Base-by-base conservation (phyloP, 805 yeast genomes). In the Pichia rugopelliculosa region DNA sequence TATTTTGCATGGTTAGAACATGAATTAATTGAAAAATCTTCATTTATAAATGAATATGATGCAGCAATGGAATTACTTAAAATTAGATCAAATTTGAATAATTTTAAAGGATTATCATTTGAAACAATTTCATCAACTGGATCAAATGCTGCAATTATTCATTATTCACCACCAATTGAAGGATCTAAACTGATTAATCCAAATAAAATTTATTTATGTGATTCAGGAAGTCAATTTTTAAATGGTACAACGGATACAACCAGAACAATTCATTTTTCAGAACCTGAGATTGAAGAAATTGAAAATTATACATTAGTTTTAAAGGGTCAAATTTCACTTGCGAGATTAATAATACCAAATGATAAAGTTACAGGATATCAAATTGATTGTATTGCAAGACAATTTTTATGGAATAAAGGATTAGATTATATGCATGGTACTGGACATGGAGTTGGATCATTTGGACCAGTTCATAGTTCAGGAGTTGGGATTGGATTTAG, bases 61-160 rank as follows among this genome's bases (percentile, higher is more conserved):
- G 91, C 87, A 0, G 82, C 82, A 3, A 70, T 72, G 55, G 79
- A 82, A 56, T 71, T 83, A 24, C 70, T 72, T 44, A 64, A 73
- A 33, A 77, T 83, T 43, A 72, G 91, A 57, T 61, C 72, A 26
- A 65, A 73, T 26, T 74, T 74, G 53, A 74, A 75, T 20, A 67
- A 74, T 52, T 79, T 75, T 57, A 73, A 68, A 20, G 93, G 90
- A 0, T 73, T 79, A 40, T 80, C 88, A 3, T 85, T 85, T 62
- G 80, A 77, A 42, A 84, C 93, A 0, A 84, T 85, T 42, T 79
- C 87, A 44, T 77, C 89, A 6, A 72, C 87, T 1, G 93, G 91
- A 0, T 71, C 87, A 12, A 85, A 84, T 60, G 86, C 87, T 9
- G 86, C 93, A 1, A 70, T 85, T 26, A 82, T 86, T 51, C 95